Conservation (phyloP, 257 asterid species). For the Lavandula angustifolia region DNA sequence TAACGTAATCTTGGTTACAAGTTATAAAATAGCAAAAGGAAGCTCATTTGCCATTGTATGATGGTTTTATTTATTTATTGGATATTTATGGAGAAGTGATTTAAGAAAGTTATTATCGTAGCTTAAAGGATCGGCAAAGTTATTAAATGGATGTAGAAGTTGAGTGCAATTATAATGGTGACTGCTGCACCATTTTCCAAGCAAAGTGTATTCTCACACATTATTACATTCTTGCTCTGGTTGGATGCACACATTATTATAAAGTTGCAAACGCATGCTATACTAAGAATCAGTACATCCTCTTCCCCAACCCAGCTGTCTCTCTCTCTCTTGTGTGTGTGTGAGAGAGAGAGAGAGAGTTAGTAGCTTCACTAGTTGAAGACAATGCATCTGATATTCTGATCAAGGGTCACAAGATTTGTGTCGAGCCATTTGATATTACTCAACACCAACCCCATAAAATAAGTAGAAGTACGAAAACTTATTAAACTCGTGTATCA, state of each 20-base stretch:
- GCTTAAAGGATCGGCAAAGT: constrained; percentile 45
- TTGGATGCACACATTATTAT: constrained; percentile 25
- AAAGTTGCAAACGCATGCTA: constrained; percentile 45
- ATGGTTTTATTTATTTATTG: too few species aligned
- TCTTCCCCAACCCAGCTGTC: too few species aligned
- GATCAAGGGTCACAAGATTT: too few species aligned
- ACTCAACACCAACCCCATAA: too few species aligned
- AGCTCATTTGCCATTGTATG: constrained; percentile 4
- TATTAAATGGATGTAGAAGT: constrained; percentile 8
- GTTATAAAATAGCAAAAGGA: neutral
- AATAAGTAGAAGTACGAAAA: too few species aligned
- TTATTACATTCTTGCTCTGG: constrained; percentile 19
- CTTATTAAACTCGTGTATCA: too few species aligned
- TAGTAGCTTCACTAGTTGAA: too few species aligned
- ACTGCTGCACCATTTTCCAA: constrained; percentile 29
- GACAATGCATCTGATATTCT: too few species aligned
- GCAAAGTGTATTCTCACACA: constrained; percentile 30
- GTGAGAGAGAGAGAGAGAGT: too few species aligned
- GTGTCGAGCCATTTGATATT: too few species aligned
- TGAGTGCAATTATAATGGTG: constrained; percentile 33
- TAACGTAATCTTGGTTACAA: neutral
- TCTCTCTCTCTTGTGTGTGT: too few species aligned
- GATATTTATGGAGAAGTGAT: neutral
- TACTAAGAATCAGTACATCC: constrained; percentile 18
- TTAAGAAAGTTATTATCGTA: constrained; percentile 25